Conservation (phyloP, 225 moss, liverwort and hornwort genomes). For the Climacium dendroides region DNA sequence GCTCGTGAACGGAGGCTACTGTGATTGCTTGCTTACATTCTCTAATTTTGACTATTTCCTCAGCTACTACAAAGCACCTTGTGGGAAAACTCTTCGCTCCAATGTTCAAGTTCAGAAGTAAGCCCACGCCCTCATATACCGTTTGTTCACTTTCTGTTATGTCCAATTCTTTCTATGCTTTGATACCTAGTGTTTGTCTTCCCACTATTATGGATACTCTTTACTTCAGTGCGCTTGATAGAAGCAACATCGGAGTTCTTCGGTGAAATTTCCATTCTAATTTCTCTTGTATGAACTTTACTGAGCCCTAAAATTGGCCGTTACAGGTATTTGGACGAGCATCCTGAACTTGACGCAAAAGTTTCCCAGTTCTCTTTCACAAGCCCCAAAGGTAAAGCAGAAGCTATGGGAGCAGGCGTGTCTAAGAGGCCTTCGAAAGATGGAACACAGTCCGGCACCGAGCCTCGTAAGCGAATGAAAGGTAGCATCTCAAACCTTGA, state of each 20-base stretch:
- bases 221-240: not conserved
- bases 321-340: conserved; percentile 38
- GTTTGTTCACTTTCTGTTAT: not conserved
- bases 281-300: not conserved
- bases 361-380: conserved; percentile 37
- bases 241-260: not conserved
- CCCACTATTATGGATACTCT: not conserved
- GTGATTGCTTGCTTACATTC: not conserved
- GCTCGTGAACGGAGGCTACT: not conserved
- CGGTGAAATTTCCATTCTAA: not conserved
- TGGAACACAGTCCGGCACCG: not conserved
- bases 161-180: not conserved
- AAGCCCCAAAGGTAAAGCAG: conserved; percentile 28
- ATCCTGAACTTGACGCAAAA: conserved; percentile 9
- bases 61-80: conserved; percentile 72
- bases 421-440: not conserved
- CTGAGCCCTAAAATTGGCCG: not conserved
- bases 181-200: not conserved
- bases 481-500: not conserved
- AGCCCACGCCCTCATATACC: not conserved
- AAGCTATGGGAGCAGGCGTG: not conserved
- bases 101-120: conserved; percentile 60
- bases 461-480: conserved; percentile 22
- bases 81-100: conserved; percentile 62
- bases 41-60: not conserved